Base-by-base conservation (phyloP, 768 basidiomycete genomes). In the Chiua virens region DNA sequence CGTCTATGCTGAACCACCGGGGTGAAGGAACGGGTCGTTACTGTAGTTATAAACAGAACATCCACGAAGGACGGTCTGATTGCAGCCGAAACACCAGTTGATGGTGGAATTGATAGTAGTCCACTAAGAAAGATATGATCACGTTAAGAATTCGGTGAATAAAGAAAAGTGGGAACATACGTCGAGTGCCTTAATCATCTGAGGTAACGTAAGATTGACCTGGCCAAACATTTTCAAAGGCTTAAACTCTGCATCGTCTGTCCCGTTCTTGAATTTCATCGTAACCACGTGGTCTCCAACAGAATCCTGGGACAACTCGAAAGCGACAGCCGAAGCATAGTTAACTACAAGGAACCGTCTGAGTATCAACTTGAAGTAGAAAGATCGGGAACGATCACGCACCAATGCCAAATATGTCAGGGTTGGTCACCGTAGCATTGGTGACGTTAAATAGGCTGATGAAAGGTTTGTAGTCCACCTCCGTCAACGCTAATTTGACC, bases 381-480 rank as follows among this genome's bases (percentile, higher is more conserved):
- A 10, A 42, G 25, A 13, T 17, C 32, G 32, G 3, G 4, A 32
- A 21, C 32, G 9, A 35, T 18, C 3, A 13, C 86, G 63, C 58
- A 89, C 87, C 82, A 52, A 89, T 80, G 42, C 79, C 87, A 47
- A 72, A 66, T 51, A 85, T 66, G 51, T 86, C 79, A 1, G 86
- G 86, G 61, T 81, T 74, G 17, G 79, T 73, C 48, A 79, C 67
- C 35, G 75, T 67, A 50, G 85, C 74, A 46, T 87, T 87, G 17
- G 87, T 85, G 65, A 87, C 81, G 56, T 83, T 81, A 78, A 95
- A 87, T 65, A 94, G 71, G 30, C 88, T 89, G 62, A 93, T 85
- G 77, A 94, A 90, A 10, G 91, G 85, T 71, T 93, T 91, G 75
- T 93, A 93, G 54, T 89, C 87, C 7, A 86, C 81, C 71, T 86